phyloP scores from a whole-genome alignment of 352 stramenopile genomes.

The Detonula confervacea region DNA sequence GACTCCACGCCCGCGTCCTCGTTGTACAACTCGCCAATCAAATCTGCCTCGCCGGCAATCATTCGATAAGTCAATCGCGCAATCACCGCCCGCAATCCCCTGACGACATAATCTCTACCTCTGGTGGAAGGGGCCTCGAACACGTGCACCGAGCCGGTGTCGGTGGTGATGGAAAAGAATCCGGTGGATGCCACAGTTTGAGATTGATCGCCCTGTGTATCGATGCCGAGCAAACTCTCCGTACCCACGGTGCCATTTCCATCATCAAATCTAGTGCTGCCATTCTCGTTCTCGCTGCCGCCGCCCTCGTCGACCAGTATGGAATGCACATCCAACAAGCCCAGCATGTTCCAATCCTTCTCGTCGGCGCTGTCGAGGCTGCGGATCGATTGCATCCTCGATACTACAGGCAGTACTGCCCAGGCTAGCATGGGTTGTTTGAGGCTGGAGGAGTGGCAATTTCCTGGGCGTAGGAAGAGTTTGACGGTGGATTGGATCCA shows the following conservation, averaged over 20 bases:
- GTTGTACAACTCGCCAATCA: conserved; percentile 54
- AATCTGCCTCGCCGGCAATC: conserved; percentile 40
- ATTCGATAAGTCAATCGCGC: conserved; percentile 41
- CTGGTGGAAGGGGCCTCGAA: conserved; percentile 43
- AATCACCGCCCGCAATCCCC: conserved; percentile 46
- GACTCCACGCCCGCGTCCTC: conserved; percentile 37
- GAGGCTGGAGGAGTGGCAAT: not conserved
- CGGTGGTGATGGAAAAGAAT: conserved; percentile 58
- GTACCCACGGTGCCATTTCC: too few species aligned
- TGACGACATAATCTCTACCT: conserved; percentile 47
- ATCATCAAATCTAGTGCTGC: too few species aligned
- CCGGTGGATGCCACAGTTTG: not conserved
- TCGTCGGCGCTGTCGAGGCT: conserved; percentile 2
- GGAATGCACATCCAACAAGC: conserved; percentile 46
- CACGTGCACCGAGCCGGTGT: conserved; percentile 41
- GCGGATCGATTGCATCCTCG: conserved; percentile 6
- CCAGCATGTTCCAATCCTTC: conserved; percentile 34
- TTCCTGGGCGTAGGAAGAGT: not conserved
- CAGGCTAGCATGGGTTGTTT: not conserved
- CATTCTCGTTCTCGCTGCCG: not conserved
- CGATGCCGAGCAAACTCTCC: too few species aligned
- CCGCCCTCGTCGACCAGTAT: conserved; percentile 36
- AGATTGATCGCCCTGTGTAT: too few species aligned
- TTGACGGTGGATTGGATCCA: not conserved
- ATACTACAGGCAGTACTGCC: conserved; percentile 37